A percentile compares a stretch with the other conserved stretches of the same genome.
These are phyloP conservation scores for Coemansia nantahalensis DNA, from an alignment of 192 early-diverging fungal genomes.

Conservation along the genomic window DNA sequence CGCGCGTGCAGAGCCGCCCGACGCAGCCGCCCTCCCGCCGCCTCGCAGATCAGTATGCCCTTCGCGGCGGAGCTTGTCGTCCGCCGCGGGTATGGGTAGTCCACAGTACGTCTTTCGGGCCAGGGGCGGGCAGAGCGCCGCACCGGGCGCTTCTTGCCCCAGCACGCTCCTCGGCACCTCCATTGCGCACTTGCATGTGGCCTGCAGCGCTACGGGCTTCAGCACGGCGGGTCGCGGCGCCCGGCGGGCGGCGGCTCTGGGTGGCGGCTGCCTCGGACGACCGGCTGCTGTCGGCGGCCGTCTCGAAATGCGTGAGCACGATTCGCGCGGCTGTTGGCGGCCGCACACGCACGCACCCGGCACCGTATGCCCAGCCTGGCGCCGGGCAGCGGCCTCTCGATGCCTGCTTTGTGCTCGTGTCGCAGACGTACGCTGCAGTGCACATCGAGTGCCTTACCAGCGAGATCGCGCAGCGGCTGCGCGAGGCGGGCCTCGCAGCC, in stretches of 20 bases:
- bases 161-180: no score
- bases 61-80: no score
- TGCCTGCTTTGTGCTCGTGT: slow-evolving; percentile 37
- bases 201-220: neutral
- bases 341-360: no score
- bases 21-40: no score
- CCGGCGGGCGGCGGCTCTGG: slow-evolving; percentile 21
- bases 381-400: neutral
- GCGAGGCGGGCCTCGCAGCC: neutral
- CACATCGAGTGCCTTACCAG: slow-evolving; percentile 10
- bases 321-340: neutral
- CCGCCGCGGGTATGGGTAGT: slow-evolving; percentile 1
- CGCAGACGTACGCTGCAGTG: slow-evolving; percentile 19
- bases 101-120: no score
- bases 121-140: no score
- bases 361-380: neutral
- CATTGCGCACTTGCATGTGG: neutral
- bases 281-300: slow-evolving; percentile 8
- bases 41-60: no score
- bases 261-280: slow-evolving; percentile 23
- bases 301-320: slow-evolving; percentile 6
- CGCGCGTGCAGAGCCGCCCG: no score
- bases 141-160: no score
- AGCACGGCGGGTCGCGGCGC: neutral
- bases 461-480: slow-evolving; percentile 1